Conservation (phyloP, 176 grass and related monocot genomes). For the Zea luxurians region DNA sequence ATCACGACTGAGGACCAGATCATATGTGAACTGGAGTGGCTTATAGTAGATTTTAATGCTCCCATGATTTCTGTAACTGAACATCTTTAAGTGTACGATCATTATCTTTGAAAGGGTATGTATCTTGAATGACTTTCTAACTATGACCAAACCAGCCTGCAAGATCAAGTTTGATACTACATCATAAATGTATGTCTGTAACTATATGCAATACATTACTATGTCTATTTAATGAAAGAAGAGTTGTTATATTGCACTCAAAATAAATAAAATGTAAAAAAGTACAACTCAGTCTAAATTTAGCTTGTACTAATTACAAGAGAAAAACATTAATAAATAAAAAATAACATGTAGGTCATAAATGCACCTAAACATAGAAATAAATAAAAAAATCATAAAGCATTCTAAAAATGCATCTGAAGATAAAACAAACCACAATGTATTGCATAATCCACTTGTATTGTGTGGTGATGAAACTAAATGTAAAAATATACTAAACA, state of each 20-base stretch:
- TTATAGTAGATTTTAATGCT: too few relatives aligned
- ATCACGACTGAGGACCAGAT: too few relatives aligned
- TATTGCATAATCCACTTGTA: too few relatives aligned
- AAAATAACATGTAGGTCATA: too few relatives aligned
- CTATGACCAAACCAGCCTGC: conserved; percentile 72
- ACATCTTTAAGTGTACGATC: conserved; percentile 91
- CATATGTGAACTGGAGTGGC: too few relatives aligned
- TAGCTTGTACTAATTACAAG: conserved; percentile 4
- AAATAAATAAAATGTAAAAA: background rate
- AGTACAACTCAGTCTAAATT: background rate
- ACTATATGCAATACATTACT: too few relatives aligned
- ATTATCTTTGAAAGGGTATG: conserved; percentile 69
- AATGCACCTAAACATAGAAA: too few relatives aligned
- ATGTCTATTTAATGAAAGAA: background rate
- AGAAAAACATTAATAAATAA: background rate
- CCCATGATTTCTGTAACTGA: conserved; percentile 81
- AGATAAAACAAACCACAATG: too few relatives aligned
- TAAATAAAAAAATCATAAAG: too few relatives aligned
- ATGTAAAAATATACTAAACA: too few relatives aligned
- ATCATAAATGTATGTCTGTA: conserved; percentile 9
- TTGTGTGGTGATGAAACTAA: too few relatives aligned
- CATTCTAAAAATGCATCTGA: too few relatives aligned
- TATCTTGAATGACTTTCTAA: conserved; percentile 75
- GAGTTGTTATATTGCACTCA: background rate
- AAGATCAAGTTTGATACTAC: conserved; percentile 28